Conservation (phyloP, 805 yeast genomes). For the Zygosaccharomyces gambellarensis region DNA sequence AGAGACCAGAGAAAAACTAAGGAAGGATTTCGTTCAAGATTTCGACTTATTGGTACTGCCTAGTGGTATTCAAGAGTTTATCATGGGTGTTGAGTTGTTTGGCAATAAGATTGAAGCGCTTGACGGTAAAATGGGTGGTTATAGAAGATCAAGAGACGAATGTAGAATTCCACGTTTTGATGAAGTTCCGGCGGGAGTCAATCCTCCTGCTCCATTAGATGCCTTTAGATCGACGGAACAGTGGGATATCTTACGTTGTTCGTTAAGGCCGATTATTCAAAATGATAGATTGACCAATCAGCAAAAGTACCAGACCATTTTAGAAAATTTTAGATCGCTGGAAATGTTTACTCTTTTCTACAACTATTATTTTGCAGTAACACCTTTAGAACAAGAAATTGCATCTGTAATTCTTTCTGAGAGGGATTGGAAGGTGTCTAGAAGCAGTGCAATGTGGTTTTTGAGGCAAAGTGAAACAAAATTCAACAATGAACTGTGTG, state of each 20-base stretch:
- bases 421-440: slow-evolving; percentile 38
- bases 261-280: slow-evolving; percentile 14
- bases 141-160: slow-evolving; percentile 27
- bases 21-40: slow-evolving; percentile 15
- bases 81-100: slow-evolving; percentile 29
- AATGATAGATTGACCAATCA: slow-evolving; percentile 1
- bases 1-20: slow-evolving; percentile 10
- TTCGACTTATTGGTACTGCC: slow-evolving; percentile 26
- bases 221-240: slow-evolving; percentile 34
- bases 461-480: slow-evolving; percentile 38
- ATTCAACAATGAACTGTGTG: slow-evolving; percentile 38
- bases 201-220: slow-evolving; percentile 35
- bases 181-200: slow-evolving; percentile 27
- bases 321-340: slow-evolving; percentile 28
- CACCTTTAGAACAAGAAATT: slow-evolving; percentile 39
- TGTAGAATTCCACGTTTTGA: slow-evolving; percentile 27
- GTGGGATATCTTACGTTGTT: slow-evolving; percentile 32
- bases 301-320: slow-evolving; percentile 13
- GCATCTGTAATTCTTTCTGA: slow-evolving; percentile 34
- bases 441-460: slow-evolving; percentile 36
- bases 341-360: slow-evolving; percentile 40
- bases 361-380: slow-evolving; percentile 42
- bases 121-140: slow-evolving; percentile 28
- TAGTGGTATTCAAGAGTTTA: slow-evolving; percentile 33
- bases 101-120: slow-evolving; percentile 20